Base-by-base conservation (phyloP, 1,139 yeast species). In the Suhomyces anneliseae region DNA sequence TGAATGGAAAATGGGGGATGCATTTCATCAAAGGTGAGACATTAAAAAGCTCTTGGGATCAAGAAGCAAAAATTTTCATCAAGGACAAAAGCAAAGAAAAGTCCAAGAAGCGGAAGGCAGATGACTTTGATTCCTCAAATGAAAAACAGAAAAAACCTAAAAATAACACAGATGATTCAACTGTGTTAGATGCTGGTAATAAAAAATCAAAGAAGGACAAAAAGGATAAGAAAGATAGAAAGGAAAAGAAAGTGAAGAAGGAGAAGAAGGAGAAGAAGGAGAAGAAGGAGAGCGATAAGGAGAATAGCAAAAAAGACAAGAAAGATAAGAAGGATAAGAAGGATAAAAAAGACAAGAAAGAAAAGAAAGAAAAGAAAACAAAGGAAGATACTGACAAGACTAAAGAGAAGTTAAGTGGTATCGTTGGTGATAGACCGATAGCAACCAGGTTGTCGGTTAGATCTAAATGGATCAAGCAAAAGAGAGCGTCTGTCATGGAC, bases 401-500 rank as follows among this genome's bases (percentile, higher is more conserved):
- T 48, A 49, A 52, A 27, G 48, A 54, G 43, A 53, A 60, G 51
- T 54, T 19, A 19, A 19, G 24, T 19, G 24, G 24, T 19, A 19
- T 19, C 24, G 24, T 19, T 38, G 27, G 44, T 41, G 43, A 32
- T 63, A 35, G 61, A 55, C 44, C 65, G 57, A 72, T 83, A 8
- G 70, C 84, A 6, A 82, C 90, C 2, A 78, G 95, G 60, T 70
- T 87, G 43, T 87, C 95, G 0, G 87, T 87, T 2, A 79, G 98
- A 60, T 85, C 96, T 14, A 83, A 82, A 62, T 90, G 90, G 85
- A 90, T 92, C 48, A 85, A 79, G 54, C 96, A 90, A 61, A 92
- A 92, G 63, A 78, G 93, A 58, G 95, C 96, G 7, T 90, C 97
- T 1, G 90, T 92, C 0, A 81, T 87, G 84, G 97, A 92, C 63